These are phyloP conservation scores for Monosporozyma yasuniensis DNA, from an alignment of 805 yeast genomes.

Conservation along the genomic window DNA sequence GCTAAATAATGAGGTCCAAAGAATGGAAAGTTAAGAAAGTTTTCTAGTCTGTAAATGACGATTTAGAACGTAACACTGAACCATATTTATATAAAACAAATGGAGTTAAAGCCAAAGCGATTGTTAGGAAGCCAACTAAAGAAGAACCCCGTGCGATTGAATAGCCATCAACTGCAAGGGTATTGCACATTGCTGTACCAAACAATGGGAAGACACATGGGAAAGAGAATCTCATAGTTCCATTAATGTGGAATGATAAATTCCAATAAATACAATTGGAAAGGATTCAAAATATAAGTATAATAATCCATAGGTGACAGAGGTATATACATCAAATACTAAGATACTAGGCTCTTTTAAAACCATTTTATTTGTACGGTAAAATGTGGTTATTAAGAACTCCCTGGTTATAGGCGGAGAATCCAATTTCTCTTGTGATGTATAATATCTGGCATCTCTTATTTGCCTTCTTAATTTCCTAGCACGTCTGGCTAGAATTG, in stretches of 20 bases:
- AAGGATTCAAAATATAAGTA: conserved; percentile 54
- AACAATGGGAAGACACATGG: conserved; percentile 59
- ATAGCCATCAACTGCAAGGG: conserved; percentile 38
- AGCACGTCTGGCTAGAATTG: conserved; percentile 40
- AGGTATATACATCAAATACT: conserved; percentile 42
- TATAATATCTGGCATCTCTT: conserved; percentile 37
- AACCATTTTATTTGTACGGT: conserved; percentile 43
- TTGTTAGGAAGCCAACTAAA: conserved; percentile 37
- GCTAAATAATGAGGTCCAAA: too few species aligned
- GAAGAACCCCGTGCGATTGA: conserved; percentile 54
- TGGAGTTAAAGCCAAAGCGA: conserved; percentile 40
- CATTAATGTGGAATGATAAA: conserved; percentile 38
- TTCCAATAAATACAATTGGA: conserved; percentile 43
- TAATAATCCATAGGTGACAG: conserved; percentile 42
- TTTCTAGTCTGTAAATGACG: conserved; percentile 28
- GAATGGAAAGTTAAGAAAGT: too few species aligned
- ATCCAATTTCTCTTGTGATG: conserved; percentile 33
- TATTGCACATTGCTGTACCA: conserved; percentile 48
- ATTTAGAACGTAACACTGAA: conserved; percentile 30
- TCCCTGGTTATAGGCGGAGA: conserved; percentile 12
- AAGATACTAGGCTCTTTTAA: conserved; percentile 46
- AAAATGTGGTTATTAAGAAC: conserved; percentile 29
- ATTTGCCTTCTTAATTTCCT: conserved; percentile 38
- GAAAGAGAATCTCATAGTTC: conserved; percentile 39
- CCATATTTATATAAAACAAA: conserved; percentile 37